These are phyloP conservation scores for Aureobasidium sp. DNA, from an alignment of 2,329 filamentous ascomycete genomes.

Conservation along the genomic window DNA sequence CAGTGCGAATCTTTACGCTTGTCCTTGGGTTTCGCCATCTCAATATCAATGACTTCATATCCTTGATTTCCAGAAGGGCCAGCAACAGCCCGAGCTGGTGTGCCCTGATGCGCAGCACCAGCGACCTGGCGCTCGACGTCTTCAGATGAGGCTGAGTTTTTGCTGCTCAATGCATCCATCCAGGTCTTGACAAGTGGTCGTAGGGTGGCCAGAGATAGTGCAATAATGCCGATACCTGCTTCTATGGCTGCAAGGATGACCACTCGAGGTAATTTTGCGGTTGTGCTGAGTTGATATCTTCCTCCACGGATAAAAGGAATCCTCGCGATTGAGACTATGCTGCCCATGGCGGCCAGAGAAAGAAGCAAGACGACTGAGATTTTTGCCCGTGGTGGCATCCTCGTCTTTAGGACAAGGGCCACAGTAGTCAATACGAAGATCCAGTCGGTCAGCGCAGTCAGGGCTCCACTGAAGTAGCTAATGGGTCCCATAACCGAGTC, in stretches of 20 bases:
- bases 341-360: constrained; percentile 29
- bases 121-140: background rate
- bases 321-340: constrained; percentile 23
- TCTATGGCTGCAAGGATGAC: constrained; percentile 28
- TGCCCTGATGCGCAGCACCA: background rate
- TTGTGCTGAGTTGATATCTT: constrained; percentile 20
- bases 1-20: background rate
- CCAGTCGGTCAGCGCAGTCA: constrained; percentile 33
- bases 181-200: constrained; percentile 19
- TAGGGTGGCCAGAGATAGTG: constrained; percentile 15
- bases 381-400: constrained; percentile 37
- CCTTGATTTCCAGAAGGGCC: background rate
- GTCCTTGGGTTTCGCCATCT: background rate
- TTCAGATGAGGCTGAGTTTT: background rate
- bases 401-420: constrained; percentile 33
- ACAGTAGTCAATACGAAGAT: constrained; percentile 34
- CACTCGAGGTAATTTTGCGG: constrained; percentile 22
- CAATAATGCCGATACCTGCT: constrained; percentile 26
- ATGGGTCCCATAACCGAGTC: constrained; percentile 17
- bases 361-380: constrained; percentile 36
- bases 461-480: constrained; percentile 23
- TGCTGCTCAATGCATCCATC: constrained; percentile 6
- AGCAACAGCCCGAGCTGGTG: background rate
- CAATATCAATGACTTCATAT: background rate
- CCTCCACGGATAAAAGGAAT: constrained; percentile 22